phyloP scores from a whole-genome alignment of 1,139 yeast species.

The Nakaseomyces kungkrabaensis region DNA sequence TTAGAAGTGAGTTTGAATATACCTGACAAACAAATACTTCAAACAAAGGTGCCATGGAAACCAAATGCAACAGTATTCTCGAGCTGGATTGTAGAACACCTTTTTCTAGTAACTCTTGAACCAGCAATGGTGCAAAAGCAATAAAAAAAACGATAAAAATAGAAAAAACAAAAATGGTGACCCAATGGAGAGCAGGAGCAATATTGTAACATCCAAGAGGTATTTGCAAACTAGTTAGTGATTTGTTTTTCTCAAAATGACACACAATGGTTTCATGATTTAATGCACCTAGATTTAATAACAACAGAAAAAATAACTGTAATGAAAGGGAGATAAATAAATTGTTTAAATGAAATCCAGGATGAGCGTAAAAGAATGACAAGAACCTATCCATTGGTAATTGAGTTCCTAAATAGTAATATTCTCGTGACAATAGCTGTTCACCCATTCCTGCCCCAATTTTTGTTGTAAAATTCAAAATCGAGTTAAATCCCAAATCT shows the following conservation, averaged over 20 bases:
- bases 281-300: conserved; percentile 60
- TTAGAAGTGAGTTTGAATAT: conserved; percentile 60
- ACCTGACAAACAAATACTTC: conserved; percentile 84
- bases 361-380: conserved; percentile 84
- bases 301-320: conserved; percentile 56
- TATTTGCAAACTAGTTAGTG: conserved; percentile 48
- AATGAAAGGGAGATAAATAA: conserved; percentile 68
- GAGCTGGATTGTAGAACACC: conserved; percentile 56
- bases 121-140: conserved; percentile 67
- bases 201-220: conserved; percentile 74
- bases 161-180: conserved; percentile 67
- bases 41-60: conserved; percentile 71
- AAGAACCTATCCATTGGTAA: conserved; percentile 71
- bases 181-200: conserved; percentile 71
- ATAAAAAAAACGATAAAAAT: conserved; percentile 77
- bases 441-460: conserved; percentile 97
- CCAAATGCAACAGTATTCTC: conserved; percentile 53
- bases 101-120: conserved; percentile 72
- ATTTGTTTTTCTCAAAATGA: conserved; percentile 41
- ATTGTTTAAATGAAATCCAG: conserved; percentile 82
- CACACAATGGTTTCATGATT: conserved; percentile 52
- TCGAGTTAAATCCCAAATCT: conserved; percentile 79
- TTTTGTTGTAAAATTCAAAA: conserved; percentile 74
- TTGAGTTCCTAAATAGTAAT: conserved; percentile 69
- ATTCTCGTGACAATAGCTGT: conserved; percentile 75